Base-by-base conservation (phyloP, 805 yeast species). In the Pichia gijzeniarum region DNA sequence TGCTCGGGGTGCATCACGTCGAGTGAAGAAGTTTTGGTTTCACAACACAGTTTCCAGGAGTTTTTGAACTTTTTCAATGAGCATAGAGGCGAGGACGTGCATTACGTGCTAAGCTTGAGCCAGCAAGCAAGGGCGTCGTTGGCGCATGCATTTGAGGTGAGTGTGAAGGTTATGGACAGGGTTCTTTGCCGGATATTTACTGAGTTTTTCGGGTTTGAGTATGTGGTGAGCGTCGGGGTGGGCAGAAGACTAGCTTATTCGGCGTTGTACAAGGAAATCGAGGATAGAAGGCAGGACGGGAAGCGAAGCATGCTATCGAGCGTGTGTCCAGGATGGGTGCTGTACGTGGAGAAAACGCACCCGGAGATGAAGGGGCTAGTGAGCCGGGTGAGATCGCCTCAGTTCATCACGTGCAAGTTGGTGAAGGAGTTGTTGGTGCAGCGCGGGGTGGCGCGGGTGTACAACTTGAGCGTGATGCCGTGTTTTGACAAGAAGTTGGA, bases 1-100 rank as follows among this genome's bases (percentile, higher is more conserved):
- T 93, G 99, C 60, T 80, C 95, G 8, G 99, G 99, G 0, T 93
- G 99, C 63, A 88, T 93, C 44, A 93, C 99, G 0, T 85, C 96
- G 4, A 95, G 96, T n/a, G 99, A 93, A 60, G 96, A 91, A 51
- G 88, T 93, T 6, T 68, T 93, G 38, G 84, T 93, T 35, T 87
- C 95, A 2, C 82, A 87, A 53, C 99, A 93, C 61, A 85, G 95
- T 33, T 95, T 90, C 55, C 77, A 76, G 19, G 90, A 90, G 54
- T 72, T 93, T 39, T 53, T 89, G 20, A 74, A 76, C 39, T 83
- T 80, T 21, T 58, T 36, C 25, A 50, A 59, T 10, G 58, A 61
- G 18, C 54, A 58, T 1, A 72, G 69, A 47, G 57, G 68, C 5
- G 19, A 70, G 48, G 57, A 68, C 14, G 20, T 39, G 18, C 41